These are phyloP conservation scores for Ascochyta pisi DNA, from an alignment of 2,329 filamentous ascomycete species.

Conservation along the genomic window DNA sequence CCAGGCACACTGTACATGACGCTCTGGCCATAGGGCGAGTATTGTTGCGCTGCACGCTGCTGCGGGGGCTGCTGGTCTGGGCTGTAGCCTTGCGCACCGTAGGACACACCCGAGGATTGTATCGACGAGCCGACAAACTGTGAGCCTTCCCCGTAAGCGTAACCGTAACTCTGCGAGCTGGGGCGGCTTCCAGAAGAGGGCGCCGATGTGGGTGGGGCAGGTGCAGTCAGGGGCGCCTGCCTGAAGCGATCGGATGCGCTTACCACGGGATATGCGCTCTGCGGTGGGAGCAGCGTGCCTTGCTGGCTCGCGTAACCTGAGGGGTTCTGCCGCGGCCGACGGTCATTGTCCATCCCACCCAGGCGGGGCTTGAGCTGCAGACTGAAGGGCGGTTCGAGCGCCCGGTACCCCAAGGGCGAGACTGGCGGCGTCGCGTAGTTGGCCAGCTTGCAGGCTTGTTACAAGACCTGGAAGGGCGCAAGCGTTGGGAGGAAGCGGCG, in stretches of 20 bases:
- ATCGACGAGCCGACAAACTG: conserved; percentile 64
- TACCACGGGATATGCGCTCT: conserved; percentile 53
- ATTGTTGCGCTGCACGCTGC: conserved; percentile 60
- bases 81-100: conserved; percentile 68
- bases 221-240: conserved; percentile 53
- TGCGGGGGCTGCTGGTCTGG: conserved; percentile 56
- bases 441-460: conserved; percentile 66
- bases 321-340: conserved; percentile 75
- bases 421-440: conserved; percentile 67
- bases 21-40: conserved; percentile 64
- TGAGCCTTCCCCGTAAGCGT: conserved; percentile 62
- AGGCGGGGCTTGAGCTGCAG: conserved; percentile 60
- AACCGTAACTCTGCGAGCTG: conserved; percentile 55
- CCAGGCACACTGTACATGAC: conserved; percentile 78
- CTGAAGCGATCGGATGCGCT: conserved; percentile 58
- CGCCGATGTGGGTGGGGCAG: conserved; percentile 52
- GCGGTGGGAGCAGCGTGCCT: conserved; percentile 55
- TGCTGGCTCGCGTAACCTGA: conserved; percentile 65
- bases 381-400: conserved; percentile 64
- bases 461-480: conserved; percentile 24
- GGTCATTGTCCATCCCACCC: conserved; percentile 78
- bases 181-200: conserved; percentile 49
- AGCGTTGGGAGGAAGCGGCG: conserved; percentile 13
- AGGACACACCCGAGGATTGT: conserved; percentile 61
- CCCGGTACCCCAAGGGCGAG: conserved; percentile 70